These are phyloP conservation scores for Oryza nivara DNA, from an alignment of 176 grass and related monocot genomes.

Conservation along the genomic window DNA sequence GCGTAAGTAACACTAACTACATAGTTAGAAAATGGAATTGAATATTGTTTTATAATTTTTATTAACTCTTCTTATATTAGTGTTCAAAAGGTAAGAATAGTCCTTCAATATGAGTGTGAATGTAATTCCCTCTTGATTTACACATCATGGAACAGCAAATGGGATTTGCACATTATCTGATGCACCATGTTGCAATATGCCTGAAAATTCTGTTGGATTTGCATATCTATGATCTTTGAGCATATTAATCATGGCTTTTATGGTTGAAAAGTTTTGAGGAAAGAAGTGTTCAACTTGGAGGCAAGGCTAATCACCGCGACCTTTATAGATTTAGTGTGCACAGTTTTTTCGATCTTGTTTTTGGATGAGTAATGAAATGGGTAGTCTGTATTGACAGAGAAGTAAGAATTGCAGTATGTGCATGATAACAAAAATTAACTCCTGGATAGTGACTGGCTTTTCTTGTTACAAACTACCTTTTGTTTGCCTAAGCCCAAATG, in stretches of 20 bases:
- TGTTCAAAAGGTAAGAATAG: background rate
- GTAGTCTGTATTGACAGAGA: background rate
- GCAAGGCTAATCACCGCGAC: background rate
- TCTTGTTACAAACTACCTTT: background rate
- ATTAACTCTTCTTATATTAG: conserved; percentile 12
- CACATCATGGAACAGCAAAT: background rate
- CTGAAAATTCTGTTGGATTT: background rate
- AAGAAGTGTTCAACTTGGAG: background rate
- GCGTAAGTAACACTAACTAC: conserved; percentile 62
- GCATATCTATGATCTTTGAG: background rate
- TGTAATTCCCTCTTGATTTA: conserved; percentile 10
- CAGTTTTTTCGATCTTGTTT: background rate
- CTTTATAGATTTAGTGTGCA: background rate
- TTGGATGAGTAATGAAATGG: background rate
- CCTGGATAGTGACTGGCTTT: background rate
- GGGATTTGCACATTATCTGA: background rate
- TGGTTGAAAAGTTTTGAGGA: background rate
- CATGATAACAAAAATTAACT: background rate
- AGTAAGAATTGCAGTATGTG: conserved; percentile 11
- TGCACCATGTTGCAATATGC: background rate
- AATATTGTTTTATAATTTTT: background rate
- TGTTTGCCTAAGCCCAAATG: background rate
- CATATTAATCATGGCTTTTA: background rate
- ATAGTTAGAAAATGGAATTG: background rate
- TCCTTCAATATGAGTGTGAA: background rate